phyloP scores from a whole-genome alignment of 306 rosid genomes.

The Dryas drummondii region DNA sequence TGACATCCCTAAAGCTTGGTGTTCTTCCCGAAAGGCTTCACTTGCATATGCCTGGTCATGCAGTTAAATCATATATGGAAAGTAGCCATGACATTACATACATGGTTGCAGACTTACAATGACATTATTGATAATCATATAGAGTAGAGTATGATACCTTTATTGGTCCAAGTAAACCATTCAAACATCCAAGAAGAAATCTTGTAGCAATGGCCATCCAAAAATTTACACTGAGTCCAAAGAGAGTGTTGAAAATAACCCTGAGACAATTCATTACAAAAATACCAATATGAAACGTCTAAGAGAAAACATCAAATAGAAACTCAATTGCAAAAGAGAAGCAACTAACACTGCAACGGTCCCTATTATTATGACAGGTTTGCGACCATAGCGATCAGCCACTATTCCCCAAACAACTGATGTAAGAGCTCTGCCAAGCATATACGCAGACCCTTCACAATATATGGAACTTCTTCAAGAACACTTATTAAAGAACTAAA shows the following conservation, averaged over 20 bases:
- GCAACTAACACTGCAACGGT: conserved; percentile 37
- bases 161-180: conserved; percentile 83
- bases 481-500: background rate
- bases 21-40: conserved; percentile 67
- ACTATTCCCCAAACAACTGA: conserved; percentile 71
- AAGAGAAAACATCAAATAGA: background rate
- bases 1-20: conserved; percentile 78
- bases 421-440: conserved; percentile 84
- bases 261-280: conserved; percentile 38
- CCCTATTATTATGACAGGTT: conserved; percentile 67
- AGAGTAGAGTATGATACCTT: conserved; percentile 48
- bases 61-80: conserved; percentile 10
- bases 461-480: conserved; percentile 5
- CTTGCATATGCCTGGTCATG: conserved; percentile 69
- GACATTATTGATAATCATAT: background rate
- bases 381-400: conserved; percentile 90
- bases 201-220: conserved; percentile 85
- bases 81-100: background rate
- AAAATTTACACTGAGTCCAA: conserved; percentile 81
- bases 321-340: background rate
- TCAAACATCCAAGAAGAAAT: conserved; percentile 81
- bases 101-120: background rate
- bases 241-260: conserved; percentile 75
- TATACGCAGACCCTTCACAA: conserved; percentile 67
- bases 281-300: background rate